Conservation (phyloP, 2,329 filamentous ascomycete genomes). For the Penicillium glabrum region DNA sequence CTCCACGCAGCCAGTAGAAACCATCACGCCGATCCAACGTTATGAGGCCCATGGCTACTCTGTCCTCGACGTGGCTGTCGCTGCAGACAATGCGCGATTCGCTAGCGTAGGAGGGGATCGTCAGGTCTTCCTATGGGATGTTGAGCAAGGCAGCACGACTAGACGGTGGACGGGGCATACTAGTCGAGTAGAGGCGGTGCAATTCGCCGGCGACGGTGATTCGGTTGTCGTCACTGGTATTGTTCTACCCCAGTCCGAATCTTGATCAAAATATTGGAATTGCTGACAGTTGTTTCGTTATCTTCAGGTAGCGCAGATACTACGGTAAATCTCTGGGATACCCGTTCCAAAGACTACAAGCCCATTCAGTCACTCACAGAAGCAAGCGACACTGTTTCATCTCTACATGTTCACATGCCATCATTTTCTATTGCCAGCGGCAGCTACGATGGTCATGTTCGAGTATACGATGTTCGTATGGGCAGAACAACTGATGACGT, state of each 20-base stretch:
- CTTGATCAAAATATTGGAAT: neutral
- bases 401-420: conserved; percentile 39
- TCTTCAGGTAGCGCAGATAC: conserved; percentile 44
- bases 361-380: conserved; percentile 45
- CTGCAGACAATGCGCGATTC: conserved; percentile 77
- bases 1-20: conserved; percentile 29
- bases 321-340: conserved; percentile 45
- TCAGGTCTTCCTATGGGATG: conserved; percentile 91
- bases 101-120: conserved; percentile 88
- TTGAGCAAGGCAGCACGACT: conserved; percentile 73
- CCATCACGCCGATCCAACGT: conserved; percentile 70
- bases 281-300: neutral
- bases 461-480: conserved; percentile 79
- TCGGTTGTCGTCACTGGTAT: conserved; percentile 65
- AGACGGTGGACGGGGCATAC: conserved; percentile 72
- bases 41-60: conserved; percentile 92
- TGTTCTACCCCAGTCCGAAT: neutral
- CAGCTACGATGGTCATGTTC: conserved; percentile 80
- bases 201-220: conserved; percentile 75
- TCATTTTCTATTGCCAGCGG: conserved; percentile 63
- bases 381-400: conserved; percentile 43
- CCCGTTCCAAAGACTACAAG: conserved; percentile 41
- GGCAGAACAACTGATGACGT: conserved; percentile 71
- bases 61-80: conserved; percentile 76
- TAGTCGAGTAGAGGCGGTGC: conserved; percentile 73